These are phyloP conservation scores for Macrotyloma uniflorum DNA, from an alignment of 306 rosid genomes.

Conservation along the genomic window DNA sequence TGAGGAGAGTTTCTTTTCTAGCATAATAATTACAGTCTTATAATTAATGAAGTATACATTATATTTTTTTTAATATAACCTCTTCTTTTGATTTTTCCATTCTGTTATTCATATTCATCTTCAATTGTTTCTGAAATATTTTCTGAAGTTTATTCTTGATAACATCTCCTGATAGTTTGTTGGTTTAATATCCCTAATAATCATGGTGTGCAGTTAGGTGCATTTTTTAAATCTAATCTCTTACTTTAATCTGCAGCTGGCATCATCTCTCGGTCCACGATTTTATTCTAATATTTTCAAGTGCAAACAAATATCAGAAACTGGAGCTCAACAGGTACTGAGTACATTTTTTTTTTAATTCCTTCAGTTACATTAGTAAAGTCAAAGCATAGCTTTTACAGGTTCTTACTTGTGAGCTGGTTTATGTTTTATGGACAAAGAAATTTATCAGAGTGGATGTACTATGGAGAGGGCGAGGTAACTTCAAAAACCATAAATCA, in stretches of 20 bases:
- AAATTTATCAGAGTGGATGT: constrained; percentile 2
- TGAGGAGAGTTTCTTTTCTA: constrained; percentile 12
- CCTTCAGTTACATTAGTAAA: constrained; percentile 23
- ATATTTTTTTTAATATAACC: background rate
- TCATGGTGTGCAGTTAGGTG: constrained; percentile 25
- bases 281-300: constrained; percentile 92
- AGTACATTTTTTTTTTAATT: background rate
- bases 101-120: constrained; percentile 27
- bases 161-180: constrained; percentile 16
- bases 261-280: constrained; percentile 97
- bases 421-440: background rate
- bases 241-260: constrained; percentile 68
- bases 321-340: constrained; percentile 97
- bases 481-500: background rate
- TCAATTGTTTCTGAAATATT: background rate
- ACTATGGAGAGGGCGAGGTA: background rate
- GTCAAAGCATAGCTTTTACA: constrained; percentile 6
- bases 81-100: background rate
- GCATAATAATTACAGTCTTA: background rate
- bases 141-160: constrained; percentile 24
- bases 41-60: background rate
- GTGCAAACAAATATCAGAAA: constrained; percentile 99
- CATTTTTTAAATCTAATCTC: constrained; percentile 23
- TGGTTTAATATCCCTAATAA: constrained; percentile 18
- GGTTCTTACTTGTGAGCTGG: constrained; percentile 18